Conservation (phyloP, 257 asterid genomes). For the Galeopsis tetrahit region DNA sequence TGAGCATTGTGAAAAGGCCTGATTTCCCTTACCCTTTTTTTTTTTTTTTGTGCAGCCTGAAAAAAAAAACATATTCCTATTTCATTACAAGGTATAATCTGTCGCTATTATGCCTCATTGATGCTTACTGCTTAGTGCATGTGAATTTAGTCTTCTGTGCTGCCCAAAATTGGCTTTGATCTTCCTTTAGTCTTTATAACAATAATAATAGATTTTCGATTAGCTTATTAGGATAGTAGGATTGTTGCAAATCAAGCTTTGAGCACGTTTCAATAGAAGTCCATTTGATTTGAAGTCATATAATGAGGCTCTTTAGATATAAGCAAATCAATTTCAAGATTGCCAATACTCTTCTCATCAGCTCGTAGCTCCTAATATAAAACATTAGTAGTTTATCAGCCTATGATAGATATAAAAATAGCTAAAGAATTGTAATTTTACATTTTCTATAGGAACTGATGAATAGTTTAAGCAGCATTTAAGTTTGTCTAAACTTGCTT, state of each 20-base stretch:
- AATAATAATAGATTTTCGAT: neutral
- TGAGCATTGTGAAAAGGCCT: neutral
- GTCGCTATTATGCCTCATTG: neutral
- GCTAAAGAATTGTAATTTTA: neutral
- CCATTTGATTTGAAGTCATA: neutral
- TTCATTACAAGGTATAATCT: neutral
- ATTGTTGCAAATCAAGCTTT: neutral
- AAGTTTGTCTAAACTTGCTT: neutral
- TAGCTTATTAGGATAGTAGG: neutral
- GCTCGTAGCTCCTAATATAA: neutral
- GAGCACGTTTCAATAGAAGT: neutral
- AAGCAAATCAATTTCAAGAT: neutral
- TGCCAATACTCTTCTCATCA: neutral
- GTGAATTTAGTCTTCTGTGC: neutral
- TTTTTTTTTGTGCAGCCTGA: neutral
- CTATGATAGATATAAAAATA: neutral
- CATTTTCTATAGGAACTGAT: neutral
- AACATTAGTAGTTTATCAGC: neutral
- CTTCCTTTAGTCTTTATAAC: neutral
- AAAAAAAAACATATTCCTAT: neutral
- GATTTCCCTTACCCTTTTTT: neutral
- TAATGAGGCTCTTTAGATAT: neutral
- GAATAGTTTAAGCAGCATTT: neutral
- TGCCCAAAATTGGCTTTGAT: constrained; percentile 3
- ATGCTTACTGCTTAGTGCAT: neutral